Percentiles rank a stretch among this genome's conserved stretches.
Conservation (phyloP, 305 asterid species). For the Fraxinus baroniana region DNA sequence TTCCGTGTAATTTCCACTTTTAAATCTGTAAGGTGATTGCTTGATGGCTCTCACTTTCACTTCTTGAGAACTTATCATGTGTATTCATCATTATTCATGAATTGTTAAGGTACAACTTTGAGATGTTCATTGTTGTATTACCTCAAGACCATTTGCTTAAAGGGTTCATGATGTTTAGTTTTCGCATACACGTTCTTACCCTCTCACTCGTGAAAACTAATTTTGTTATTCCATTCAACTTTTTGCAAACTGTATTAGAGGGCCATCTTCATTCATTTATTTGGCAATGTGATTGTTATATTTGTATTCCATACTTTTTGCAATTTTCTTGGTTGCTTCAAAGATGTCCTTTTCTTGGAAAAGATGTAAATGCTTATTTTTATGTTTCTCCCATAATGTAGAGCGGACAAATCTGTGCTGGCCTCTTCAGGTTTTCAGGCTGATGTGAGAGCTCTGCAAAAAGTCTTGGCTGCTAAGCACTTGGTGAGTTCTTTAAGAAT, state of each 20-base stretch:
- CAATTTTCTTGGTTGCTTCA: background rate
- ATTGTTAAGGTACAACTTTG: background rate
- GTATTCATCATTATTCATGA: background rate
- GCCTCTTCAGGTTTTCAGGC: constrained; percentile 98
- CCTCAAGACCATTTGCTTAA: background rate
- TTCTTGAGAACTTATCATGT: background rate
- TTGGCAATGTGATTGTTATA: background rate
- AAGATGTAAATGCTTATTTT: constrained; percentile 6
- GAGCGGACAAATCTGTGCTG: constrained; percentile 87
- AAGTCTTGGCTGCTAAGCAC: constrained; percentile 83
- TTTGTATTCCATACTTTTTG: background rate
- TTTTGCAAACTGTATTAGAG: background rate
- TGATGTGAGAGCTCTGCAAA: constrained; percentile 90
- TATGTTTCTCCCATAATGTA: constrained; percentile 30
- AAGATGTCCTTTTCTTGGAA: background rate
- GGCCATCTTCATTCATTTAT: background rate
- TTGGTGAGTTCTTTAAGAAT: constrained; percentile 50
- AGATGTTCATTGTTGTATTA: background rate
- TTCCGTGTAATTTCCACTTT: background rate
- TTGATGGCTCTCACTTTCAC: background rate
- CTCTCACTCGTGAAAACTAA: background rate
- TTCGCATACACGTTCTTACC: background rate
- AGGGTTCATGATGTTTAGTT: background rate
- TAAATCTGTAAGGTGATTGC: background rate
- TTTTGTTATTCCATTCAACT: background rate